Evolutionary conservation across 1,284 basidiomycete species (phyloP), one percentile per base, ranked within the genome.

Genomic region (Amylostereum areolatum): DNA sequence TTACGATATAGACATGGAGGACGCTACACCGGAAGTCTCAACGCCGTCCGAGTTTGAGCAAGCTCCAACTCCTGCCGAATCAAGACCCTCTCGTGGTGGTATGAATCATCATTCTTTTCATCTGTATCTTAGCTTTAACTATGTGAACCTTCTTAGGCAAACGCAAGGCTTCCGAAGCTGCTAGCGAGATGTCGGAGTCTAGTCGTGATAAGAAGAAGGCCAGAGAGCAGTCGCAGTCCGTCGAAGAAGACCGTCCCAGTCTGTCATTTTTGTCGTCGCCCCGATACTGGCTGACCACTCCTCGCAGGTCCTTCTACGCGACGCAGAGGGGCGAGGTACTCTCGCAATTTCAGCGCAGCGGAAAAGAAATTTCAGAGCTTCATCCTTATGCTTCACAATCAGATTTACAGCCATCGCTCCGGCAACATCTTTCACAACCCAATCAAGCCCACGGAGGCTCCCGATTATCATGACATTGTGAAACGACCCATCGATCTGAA

Each of bases 401-500:
- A 85, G 53, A 93, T 96, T 50, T 83, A 83, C 3, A 79, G 85
- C 57, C 90, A 95, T 60, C 81, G 86, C 43, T 90, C 87, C 57
- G 92, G 90, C 35, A 89, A 85, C 52, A 89, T 95, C 46, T 97
- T 97, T 63, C 86, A 91, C 61, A 86, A 90, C 56, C 92, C 92
- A 4, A 93, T 97, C 62, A 90, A 87, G 61, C 79, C 80, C 51
- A 81, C 80, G 11, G 91, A 95, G 57, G 94, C 94, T 4, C 86
- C 92, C 0, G 90, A 92, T 61, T 97, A 97, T 65, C 82, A 84
- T 53, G 85, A 92, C 49, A 89, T 97, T 54, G 89, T 97, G 54
- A 91, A 89, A 61, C 78, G 87, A 25, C 92, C 95, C 0, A 94
- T 94, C 81, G 93, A 96, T 64, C 74, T 97, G 48, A 94, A 92